Evolutionary conservation across 2,329 filamentous ascomycete genomes (phyloP).

Genomic region (Gnomoniopsis smithogilvyi): DNA sequence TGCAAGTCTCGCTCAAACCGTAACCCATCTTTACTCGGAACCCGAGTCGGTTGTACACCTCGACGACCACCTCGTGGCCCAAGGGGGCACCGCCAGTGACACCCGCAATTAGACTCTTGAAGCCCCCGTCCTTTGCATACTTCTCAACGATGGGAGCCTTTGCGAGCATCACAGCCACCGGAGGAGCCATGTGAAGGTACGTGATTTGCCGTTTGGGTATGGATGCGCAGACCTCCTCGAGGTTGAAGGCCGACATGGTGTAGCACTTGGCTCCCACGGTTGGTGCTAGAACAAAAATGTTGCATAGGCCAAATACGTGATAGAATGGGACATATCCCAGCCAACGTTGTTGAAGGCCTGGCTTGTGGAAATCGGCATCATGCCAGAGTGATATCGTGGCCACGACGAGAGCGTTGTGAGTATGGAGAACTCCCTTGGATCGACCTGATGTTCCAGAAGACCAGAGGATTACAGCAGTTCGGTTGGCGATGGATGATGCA

Average conservation of each 20-base stretch:
- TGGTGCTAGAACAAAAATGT: conserved; percentile 58
- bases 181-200: conserved; percentile 63
- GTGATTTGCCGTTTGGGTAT: conserved; percentile 63
- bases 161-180: conserved; percentile 65
- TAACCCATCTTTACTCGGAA: conserved; percentile 57
- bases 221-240: conserved; percentile 59
- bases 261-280: conserved; percentile 56
- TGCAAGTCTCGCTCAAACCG: conserved; percentile 73
- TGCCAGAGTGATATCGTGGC: conserved; percentile 48
- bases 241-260: conserved; percentile 69
- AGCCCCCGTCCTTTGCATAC: conserved; percentile 40
- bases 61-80: conserved; percentile 49
- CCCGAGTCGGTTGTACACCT: conserved; percentile 60
- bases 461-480: conserved; percentile 50
- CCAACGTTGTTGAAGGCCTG: conserved; percentile 33
- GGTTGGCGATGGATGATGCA: conserved; percentile 46
- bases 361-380: conserved; percentile 42
- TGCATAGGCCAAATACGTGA: conserved; percentile 56
- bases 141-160: conserved; percentile 67
- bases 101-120: conserved; percentile 52
- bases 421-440: conserved; percentile 72
- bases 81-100: conserved; percentile 64
- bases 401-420: conserved; percentile 63
- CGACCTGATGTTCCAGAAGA: conserved; percentile 66
- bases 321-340: conserved; percentile 70